Conservation (phyloP, 2,329 filamentous ascomycete genomes). For the Pseudogymnoascus sp. region DNA sequence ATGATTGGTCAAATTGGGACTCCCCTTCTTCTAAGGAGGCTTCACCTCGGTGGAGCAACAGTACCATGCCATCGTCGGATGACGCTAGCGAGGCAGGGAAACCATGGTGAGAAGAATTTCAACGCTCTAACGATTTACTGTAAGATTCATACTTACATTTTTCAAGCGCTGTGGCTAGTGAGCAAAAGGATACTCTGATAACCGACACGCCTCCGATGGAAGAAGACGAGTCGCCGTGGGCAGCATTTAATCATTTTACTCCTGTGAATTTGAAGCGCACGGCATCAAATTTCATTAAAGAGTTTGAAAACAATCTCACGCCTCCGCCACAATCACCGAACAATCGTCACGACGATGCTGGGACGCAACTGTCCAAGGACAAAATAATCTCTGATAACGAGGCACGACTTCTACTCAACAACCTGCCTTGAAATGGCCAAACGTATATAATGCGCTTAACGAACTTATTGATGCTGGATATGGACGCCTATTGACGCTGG, state of each 20-base stretch:
- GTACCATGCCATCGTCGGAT: constrained; percentile 17
- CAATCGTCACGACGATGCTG: constrained; percentile 15
- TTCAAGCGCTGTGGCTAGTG: constrained; percentile 15
- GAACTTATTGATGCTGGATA: constrained; percentile 6
- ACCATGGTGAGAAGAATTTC: constrained; percentile 4
- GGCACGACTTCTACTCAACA: constrained; percentile 4
- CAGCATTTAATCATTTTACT: constrained; percentile 40
- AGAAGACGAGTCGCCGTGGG: constrained; percentile 32
- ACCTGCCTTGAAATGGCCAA: background rate
- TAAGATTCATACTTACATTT: background rate
- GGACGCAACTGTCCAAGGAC: background rate
- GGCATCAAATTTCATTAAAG: constrained; percentile 78
- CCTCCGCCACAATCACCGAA: constrained; percentile 32
- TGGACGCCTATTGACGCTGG: background rate
- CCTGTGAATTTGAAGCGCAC: constrained; percentile 74
- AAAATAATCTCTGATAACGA: constrained; percentile 4
- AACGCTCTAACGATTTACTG: background rate
- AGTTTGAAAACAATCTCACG: constrained; percentile 77
- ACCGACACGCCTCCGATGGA: constrained; percentile 20
- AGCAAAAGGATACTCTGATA: constrained; percentile 19
- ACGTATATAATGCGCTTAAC: background rate
- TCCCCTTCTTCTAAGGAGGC: constrained; percentile 43
- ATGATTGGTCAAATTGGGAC: constrained; percentile 61
- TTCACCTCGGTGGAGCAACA: constrained; percentile 57
- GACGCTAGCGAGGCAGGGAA: constrained; percentile 5